A percentile compares a stretch with the other conserved stretches of the same genome.
Evolutionary conservation across 2,329 filamentous ascomycete genomes (phyloP).

Genomic region (Annulohypoxylon truncatum): DNA sequence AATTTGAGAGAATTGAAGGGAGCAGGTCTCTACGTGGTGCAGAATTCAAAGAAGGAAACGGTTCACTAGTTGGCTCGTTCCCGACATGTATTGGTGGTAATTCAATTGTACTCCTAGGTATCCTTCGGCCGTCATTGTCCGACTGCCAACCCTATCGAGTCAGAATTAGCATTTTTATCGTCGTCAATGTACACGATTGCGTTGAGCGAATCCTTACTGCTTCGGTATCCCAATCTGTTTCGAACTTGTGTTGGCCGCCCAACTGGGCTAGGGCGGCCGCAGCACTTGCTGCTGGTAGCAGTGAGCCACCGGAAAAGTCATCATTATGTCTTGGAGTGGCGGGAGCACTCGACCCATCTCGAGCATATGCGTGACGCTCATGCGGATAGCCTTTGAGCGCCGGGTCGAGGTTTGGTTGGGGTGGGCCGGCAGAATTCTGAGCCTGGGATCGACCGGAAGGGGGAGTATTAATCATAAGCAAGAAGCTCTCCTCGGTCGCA

Average conservation of each 20-base stretch:
- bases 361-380: slow-evolving; percentile 75
- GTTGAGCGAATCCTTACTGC: slow-evolving; percentile 64
- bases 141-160: slow-evolving; percentile 74
- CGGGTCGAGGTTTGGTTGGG: slow-evolving; percentile 44
- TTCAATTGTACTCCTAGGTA: slow-evolving; percentile 76
- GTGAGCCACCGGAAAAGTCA: slow-evolving; percentile 72
- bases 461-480: slow-evolving; percentile 93
- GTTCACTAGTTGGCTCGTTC: slow-evolving; percentile 77
- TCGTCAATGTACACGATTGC: slow-evolving; percentile 23
- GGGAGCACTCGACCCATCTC: slow-evolving; percentile 74
- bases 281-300: slow-evolving; percentile 77
- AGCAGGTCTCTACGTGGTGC: slow-evolving; percentile 77
- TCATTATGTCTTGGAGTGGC: slow-evolving; percentile 76
- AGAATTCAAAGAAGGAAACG: slow-evolving; percentile 71
- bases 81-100: slow-evolving; percentile 74
- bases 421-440: slow-evolving; percentile 50
- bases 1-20: slow-evolving; percentile 83
- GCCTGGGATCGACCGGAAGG: slow-evolving; percentile 75
- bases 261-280: slow-evolving; percentile 90
- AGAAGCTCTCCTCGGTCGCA: slow-evolving; percentile 97
- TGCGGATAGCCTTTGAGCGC: slow-evolving; percentile 63
- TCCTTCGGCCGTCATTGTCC: slow-evolving; percentile 73
- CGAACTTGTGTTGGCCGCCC: slow-evolving; percentile 75
- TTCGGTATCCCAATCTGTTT: slow-evolving; percentile 82
- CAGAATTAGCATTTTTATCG: slow-evolving; percentile 38